A percentile compares a stretch with the other conserved stretches of the same genome.
Conservation (phyloP, 768 basidiomycete genomes). For the Mycena galopus region DNA sequence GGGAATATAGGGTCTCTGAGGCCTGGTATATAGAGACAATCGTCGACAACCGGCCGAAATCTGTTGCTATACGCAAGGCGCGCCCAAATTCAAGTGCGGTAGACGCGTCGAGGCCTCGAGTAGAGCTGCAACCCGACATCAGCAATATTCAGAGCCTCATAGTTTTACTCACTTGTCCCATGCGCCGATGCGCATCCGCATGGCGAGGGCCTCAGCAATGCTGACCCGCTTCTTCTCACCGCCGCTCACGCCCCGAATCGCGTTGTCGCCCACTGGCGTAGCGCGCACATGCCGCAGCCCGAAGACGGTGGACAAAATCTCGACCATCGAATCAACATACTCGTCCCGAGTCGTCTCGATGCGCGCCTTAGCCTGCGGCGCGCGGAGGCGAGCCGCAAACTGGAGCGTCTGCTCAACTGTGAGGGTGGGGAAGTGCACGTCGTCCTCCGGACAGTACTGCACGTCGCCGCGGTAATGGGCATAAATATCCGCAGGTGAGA, state of each 20-base stretch:
- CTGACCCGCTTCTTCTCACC: slow-evolving; percentile 88
- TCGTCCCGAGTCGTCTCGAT: slow-evolving; percentile 59
- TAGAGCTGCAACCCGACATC: slow-evolving; percentile 65
- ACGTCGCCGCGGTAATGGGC: slow-evolving; percentile 84
- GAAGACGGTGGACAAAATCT: slow-evolving; percentile 75
- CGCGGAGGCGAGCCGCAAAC: slow-evolving; percentile 77
- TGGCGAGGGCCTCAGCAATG: slow-evolving; percentile 77
- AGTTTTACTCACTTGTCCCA: slow-evolving; percentile 80
- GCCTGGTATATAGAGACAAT: slow-evolving; percentile 92
- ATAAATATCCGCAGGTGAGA: slow-evolving; percentile 72
- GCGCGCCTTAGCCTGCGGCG: slow-evolving; percentile 63
- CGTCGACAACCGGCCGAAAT: slow-evolving; percentile 66
- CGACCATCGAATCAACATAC: slow-evolving; percentile 61
- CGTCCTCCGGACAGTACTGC: slow-evolving; percentile 86
- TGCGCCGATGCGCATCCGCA: slow-evolving; percentile 69
- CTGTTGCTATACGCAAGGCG: slow-evolving; percentile 73
- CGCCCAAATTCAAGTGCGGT: slow-evolving; percentile 82
- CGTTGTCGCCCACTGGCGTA: slow-evolving; percentile 83
- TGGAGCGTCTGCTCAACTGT: slow-evolving; percentile 82
- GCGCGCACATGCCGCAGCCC: slow-evolving; percentile 80
- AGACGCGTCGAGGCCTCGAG: slow-evolving; percentile 71
- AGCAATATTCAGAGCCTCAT: background rate
- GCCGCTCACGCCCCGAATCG: slow-evolving; percentile 79
- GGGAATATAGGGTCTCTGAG: slow-evolving; percentile 62
- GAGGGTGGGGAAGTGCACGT: slow-evolving; percentile 87